Evolutionary conservation across 1,139 yeast species (phyloP).

Genomic region (Ogataea hybrid): DNA sequence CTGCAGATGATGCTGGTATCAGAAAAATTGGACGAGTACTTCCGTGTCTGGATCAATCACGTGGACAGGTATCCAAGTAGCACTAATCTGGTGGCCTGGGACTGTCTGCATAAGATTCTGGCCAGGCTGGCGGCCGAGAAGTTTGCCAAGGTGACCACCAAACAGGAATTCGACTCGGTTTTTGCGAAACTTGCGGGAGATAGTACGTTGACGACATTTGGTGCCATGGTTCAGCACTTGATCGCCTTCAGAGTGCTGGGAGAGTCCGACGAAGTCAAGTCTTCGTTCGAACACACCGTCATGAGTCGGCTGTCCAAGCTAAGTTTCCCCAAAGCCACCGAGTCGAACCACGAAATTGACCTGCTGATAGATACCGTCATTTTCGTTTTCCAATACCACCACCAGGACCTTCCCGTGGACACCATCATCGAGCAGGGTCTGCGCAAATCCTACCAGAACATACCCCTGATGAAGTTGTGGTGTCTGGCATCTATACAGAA

Average conservation of each 20-base stretch:
- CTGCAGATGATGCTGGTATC: constrained; percentile 7
- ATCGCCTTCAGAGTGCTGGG: constrained; percentile 18
- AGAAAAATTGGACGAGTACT: constrained; percentile 6
- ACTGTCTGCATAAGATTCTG: constrained; percentile 5
- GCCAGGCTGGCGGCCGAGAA: neutral
- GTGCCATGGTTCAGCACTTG: constrained; percentile 12
- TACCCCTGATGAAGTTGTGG: constrained; percentile 39
- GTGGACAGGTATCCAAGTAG: constrained; percentile 12
- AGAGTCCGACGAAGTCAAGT: neutral
- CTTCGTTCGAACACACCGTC: constrained; percentile 9
- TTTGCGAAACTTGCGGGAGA: constrained; percentile 3
- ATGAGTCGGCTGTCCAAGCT: constrained; percentile 24
- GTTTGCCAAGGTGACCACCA: constrained; percentile 4
- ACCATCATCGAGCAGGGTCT: constrained; percentile 36
- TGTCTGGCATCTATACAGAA: constrained; percentile 27
- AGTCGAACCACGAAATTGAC: constrained; percentile 35
- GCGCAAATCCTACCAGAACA: constrained; percentile 49
- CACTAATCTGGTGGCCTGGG: constrained; percentile 17
- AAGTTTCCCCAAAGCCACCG: constrained; percentile 45
- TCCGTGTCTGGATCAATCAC: constrained; percentile 11
- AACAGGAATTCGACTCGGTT: constrained; percentile 4
- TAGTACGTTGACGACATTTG: constrained; percentile 1
- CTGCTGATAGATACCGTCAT: constrained; percentile 33
- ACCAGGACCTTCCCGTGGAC: constrained; percentile 9
- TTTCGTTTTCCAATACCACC: constrained; percentile 29